Conservation (phyloP, 1,139 yeast genomes). For the Yamadazyma siamensis region DNA sequence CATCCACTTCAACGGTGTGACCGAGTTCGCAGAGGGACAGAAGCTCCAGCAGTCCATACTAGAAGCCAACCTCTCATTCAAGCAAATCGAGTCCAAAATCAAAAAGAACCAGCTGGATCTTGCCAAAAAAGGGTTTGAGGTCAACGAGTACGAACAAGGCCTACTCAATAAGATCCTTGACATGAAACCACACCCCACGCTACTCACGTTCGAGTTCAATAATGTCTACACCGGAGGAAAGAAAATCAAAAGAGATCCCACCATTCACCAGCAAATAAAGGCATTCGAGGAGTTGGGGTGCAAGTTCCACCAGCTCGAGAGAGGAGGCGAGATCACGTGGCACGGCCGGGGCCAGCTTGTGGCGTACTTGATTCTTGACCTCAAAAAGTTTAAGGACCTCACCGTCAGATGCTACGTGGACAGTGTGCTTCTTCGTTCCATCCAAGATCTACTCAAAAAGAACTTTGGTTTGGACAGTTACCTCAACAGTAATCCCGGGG, state of each 20-base stretch:
- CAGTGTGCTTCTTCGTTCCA: constrained; percentile 60
- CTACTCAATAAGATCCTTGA: constrained; percentile 42
- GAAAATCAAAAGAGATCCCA: constrained; percentile 55
- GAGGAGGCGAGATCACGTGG: constrained; percentile 98
- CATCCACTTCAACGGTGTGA: constrained; percentile 55
- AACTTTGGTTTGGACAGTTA: constrained; percentile 41
- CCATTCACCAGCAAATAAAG: constrained; percentile 28
- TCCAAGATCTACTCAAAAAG: constrained; percentile 50
- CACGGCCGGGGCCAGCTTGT: constrained; percentile 97
- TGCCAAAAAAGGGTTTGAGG: constrained; percentile 35
- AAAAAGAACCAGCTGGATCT: constrained; percentile 35
- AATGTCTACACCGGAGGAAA: constrained; percentile 91
- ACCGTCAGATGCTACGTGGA: constrained; percentile 75
- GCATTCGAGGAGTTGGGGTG: constrained; percentile 42
- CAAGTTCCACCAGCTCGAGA: constrained; percentile 63
- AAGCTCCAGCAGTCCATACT: constrained; percentile 60
- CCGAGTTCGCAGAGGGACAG: constrained; percentile 58
- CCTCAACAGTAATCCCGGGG: constrained; percentile 76
- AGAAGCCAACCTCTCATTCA: constrained; percentile 60
- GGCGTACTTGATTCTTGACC: constrained; percentile 76
- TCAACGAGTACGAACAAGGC: constrained; percentile 45
- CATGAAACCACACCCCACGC: constrained; percentile 59
- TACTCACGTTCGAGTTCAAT: constrained; percentile 76
- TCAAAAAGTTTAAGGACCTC: constrained; percentile 55
- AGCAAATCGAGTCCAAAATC: constrained; percentile 51